A percentile compares a stretch with the other conserved stretches of the same genome.
These are phyloP conservation scores for Diutina catenulata DNA, from an alignment of 1,139 yeast genomes.

Conservation along the genomic window DNA sequence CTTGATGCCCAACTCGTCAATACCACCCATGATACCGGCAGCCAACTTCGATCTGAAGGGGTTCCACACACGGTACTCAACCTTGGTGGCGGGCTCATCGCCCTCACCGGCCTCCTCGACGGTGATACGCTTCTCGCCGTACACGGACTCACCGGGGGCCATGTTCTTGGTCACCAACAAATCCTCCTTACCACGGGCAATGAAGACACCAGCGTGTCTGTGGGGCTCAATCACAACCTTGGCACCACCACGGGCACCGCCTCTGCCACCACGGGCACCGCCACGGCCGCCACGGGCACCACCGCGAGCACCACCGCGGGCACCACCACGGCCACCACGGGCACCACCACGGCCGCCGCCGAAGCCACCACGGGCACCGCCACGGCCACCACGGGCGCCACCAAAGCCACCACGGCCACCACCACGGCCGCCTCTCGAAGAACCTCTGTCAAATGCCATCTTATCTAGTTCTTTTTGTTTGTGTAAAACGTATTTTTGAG, in stretches of 20 bases:
- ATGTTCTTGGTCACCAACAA: constrained; percentile 89
- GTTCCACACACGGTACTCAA: constrained; percentile 99
- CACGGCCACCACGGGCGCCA: constrained; percentile 16
- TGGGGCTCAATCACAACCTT: constrained; percentile 97
- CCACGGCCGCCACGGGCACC: constrained; percentile 18
- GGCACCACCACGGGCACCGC: constrained; percentile 73
- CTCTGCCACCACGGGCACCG: constrained; percentile 58
- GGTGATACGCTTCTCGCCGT: constrained; percentile 94
- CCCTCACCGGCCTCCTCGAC: constrained; percentile 76
- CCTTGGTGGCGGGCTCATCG: constrained; percentile 81
- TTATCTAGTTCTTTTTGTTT: constrained; percentile 7
- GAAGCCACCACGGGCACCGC: constrained; percentile 17
- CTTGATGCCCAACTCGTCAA: constrained; percentile 91
- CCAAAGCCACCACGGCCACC: constrained; percentile 17
- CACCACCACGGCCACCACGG: constrained; percentile 15
- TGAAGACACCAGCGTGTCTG: constrained; percentile 95
- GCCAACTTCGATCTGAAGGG: constrained; percentile 99
- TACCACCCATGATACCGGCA: constrained; percentile 99
- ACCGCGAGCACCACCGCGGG: constrained; percentile 22
- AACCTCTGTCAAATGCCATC: constrained; percentile 21
- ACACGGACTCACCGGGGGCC: constrained; percentile 97
- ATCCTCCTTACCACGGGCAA: constrained; percentile 99
- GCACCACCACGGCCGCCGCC: constrained; percentile 29
- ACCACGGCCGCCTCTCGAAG: constrained; percentile 19
- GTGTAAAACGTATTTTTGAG: constrained; percentile 1